These are phyloP conservation scores for Mycena rebaudengoi DNA, from an alignment of 768 basidiomycete species.

Conservation along the genomic window DNA sequence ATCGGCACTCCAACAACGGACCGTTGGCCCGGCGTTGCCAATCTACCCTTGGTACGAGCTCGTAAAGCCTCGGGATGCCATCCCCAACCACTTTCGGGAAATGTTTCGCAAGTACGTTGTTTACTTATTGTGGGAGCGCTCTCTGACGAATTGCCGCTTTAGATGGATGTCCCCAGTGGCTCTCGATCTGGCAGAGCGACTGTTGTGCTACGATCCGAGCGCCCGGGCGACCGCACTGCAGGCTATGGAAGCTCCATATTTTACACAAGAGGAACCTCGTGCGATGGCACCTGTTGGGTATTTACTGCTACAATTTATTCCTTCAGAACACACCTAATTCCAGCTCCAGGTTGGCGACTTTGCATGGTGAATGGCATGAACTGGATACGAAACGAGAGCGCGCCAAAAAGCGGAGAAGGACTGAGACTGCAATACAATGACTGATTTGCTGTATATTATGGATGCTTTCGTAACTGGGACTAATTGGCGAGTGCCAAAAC, in stretches of 20 bases:
- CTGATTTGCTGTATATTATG: conserved; percentile 33
- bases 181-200: conserved; percentile 84
- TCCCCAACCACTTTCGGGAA: conserved; percentile 82
- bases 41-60: conserved; percentile 98
- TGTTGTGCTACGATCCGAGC: conserved; percentile 84
- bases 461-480: conserved; percentile 15
- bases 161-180: conserved; percentile 91
- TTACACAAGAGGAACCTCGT: conserved; percentile 78
- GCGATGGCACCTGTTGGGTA: conserved; percentile 83
- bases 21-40: conserved; percentile 83
- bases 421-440: conserved; percentile 56
- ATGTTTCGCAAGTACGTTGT: conserved; percentile 80
- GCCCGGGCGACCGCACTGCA: conserved; percentile 80
- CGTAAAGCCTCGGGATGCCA: conserved; percentile 84
- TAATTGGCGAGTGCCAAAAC: conserved; percentile 19
- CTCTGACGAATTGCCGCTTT: not conserved
- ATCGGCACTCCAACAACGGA: conserved; percentile 88
- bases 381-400: conserved; percentile 94
- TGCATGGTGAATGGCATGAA: conserved; percentile 99
- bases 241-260: conserved; percentile 87
- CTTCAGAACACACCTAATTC: not conserved
- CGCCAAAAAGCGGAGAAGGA: conserved; percentile 79
- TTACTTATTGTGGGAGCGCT: not conserved
- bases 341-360: conserved; percentile 66
- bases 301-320: conserved; percentile 47